These are phyloP conservation scores for Oehlia diaphana DNA, from an alignment of 192 early-diverging fungal genomes.

Conservation along the genomic window DNA sequence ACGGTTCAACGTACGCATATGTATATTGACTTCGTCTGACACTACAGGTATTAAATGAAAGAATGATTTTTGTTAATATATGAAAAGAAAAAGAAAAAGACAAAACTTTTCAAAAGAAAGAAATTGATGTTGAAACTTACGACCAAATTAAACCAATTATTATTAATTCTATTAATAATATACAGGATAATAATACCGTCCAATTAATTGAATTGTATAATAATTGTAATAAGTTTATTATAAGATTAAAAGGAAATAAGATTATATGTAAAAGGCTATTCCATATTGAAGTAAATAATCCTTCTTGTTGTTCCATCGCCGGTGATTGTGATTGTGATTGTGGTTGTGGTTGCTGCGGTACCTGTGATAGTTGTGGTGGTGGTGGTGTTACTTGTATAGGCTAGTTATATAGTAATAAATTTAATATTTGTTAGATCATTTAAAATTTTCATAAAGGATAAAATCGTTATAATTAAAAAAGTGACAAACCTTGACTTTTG, in stretches of 20 bases:
- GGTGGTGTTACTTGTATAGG: neutral
- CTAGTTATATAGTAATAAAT: neutral
- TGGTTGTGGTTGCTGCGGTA: neutral
- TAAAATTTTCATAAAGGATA: neutral
- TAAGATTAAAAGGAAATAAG: neutral
- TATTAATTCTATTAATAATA: conserved; percentile 4
- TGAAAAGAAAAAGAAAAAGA: neutral
- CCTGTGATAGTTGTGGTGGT: too few species aligned
- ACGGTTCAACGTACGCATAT: conserved; percentile 19
- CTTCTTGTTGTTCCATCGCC: neutral
- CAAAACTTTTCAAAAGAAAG: neutral
- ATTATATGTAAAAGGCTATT: neutral
- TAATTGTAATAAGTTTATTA: neutral
- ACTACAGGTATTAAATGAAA: neutral
- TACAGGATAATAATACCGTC: neutral
- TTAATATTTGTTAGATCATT: neutral
- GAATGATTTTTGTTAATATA: neutral
- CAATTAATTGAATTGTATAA: neutral
- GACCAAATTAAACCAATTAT: conserved; percentile 1
- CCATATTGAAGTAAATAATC: neutral
- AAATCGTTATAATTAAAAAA: neutral
- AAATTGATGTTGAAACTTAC: neutral
- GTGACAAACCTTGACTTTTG: neutral
- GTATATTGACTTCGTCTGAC: neutral
- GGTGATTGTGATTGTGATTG: neutral